Evolutionary conservation across 192 early-diverging fungal species (phyloP).

Genomic region (Phycomyces nitens): DNA sequence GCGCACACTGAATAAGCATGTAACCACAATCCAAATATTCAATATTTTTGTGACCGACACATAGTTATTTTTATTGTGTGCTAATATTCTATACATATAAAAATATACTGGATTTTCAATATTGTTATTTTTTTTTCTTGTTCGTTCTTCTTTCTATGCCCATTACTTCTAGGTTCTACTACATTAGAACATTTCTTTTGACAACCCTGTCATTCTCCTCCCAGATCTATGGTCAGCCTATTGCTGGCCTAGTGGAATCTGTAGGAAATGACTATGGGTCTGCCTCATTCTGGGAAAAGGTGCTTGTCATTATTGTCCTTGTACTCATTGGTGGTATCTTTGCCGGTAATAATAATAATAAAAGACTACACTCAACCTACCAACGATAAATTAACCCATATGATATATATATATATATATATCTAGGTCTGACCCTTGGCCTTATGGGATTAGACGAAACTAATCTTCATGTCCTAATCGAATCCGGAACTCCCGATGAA

Average conservation of each 20-base stretch:
- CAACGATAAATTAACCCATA: background rate
- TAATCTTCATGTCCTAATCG: constrained; percentile 79
- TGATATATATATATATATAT: background rate
- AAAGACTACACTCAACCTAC: too few relatives aligned
- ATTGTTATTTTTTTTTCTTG: background rate
- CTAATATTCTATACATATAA: background rate
- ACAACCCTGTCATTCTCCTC: background rate
- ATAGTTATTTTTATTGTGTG: too few relatives aligned
- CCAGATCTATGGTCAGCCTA: constrained; percentile 17
- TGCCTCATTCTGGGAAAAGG: constrained; percentile 7
- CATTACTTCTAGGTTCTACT: constrained; percentile 4
- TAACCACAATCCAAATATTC: too few relatives aligned
- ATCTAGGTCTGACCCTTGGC: constrained; percentile 34
- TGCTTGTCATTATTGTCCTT: constrained; percentile 7
- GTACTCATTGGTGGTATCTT: constrained; percentile 30
- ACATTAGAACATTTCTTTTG: constrained; percentile 5
- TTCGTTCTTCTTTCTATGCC: background rate
- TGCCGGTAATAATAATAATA: constrained; percentile 11
- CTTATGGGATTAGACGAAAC: constrained; percentile 74
- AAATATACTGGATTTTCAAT: background rate
- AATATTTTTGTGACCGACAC: too few relatives aligned
- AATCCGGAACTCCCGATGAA: constrained; percentile 71
- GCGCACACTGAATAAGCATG: too few relatives aligned
- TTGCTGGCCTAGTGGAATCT: background rate
- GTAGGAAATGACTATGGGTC: constrained; percentile 12